These are phyloP conservation scores for Hygrophorus russula DNA, from an alignment of 768 basidiomycete species.

Conservation along the genomic window DNA sequence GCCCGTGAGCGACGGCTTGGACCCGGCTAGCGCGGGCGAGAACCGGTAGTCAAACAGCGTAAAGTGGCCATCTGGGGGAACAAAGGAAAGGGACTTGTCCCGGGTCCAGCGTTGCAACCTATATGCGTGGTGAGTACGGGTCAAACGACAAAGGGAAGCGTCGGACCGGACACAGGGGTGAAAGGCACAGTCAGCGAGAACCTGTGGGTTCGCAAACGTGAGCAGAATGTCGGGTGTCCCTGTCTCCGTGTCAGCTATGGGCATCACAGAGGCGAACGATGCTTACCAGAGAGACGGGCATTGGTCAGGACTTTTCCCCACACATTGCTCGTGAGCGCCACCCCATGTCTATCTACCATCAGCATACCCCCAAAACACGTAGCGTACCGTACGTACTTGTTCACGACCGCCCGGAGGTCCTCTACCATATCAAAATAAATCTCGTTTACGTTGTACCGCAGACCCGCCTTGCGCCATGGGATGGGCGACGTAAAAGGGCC, in stretches of 20 bases:
- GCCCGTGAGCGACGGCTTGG: constrained; percentile 14
- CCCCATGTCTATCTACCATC: constrained; percentile 43
- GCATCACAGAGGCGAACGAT: neutral
- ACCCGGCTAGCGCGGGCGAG: constrained; percentile 26
- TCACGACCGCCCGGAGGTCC: constrained; percentile 66
- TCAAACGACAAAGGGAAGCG: neutral
- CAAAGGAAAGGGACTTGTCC: constrained; percentile 73
- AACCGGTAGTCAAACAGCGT: constrained; percentile 77
- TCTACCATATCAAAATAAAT: constrained; percentile 89
- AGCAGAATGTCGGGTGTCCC: constrained; percentile 86
- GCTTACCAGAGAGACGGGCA: constrained; percentile 60
- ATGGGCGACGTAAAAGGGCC: constrained; percentile 78
- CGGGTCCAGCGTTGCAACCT: constrained; percentile 75
- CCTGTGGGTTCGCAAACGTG: constrained; percentile 63
- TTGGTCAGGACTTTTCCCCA: constrained; percentile 74
- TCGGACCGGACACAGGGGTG: constrained; percentile 86
- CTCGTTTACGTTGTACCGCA: constrained; percentile 82
- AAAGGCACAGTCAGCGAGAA: constrained; percentile 72
- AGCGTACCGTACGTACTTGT: constrained; percentile 40
- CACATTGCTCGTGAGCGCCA: constrained; percentile 52
- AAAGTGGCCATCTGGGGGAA: constrained; percentile 90
- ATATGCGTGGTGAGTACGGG: constrained; percentile 4
- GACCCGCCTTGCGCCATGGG: constrained; percentile 83
- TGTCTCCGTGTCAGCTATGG: constrained; percentile 15
- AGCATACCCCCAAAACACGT: neutral